Percentiles rank a stretch among this genome's conserved stretches.
Evolutionary conservation across 306 rosid genomes (phyloP).

Genomic region (cucumber (Cucumis sativus)): DNA sequence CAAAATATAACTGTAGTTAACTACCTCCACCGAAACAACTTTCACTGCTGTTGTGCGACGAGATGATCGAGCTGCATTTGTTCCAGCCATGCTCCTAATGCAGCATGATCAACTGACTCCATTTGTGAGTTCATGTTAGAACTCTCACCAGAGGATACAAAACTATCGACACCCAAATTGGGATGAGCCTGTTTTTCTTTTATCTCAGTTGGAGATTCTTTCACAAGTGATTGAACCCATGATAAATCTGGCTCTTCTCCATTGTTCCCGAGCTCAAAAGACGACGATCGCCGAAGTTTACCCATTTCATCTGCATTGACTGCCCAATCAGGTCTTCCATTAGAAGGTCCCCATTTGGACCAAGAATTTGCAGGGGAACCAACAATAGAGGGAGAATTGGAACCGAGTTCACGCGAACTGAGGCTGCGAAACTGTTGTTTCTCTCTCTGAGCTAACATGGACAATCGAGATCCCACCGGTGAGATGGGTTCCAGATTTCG

Average conservation of each 20-base stretch:
- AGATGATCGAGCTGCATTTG: slow-evolving; percentile 55
- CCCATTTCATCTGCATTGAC: slow-evolving; percentile 54
- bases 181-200: slow-evolving; percentile 41
- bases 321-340: slow-evolving; percentile 74
- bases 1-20: slow-evolving; percentile 23
- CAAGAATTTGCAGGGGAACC: slow-evolving; percentile 51
- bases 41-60: slow-evolving; percentile 61
- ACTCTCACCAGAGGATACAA: slow-evolving; percentile 30
- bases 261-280: slow-evolving; percentile 74
- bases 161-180: slow-evolving; percentile 11
- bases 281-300: slow-evolving; percentile 66
- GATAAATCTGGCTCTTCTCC: slow-evolving; percentile 94
- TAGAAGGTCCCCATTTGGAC: slow-evolving; percentile 81
- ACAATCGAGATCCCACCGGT: slow-evolving; percentile 61
- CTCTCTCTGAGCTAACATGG: slow-evolving; percentile 69
- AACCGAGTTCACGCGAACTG: slow-evolving; percentile 77
- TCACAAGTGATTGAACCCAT: slow-evolving; percentile 95
- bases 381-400: slow-evolving; percentile 38
- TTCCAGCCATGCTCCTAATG: slow-evolving; percentile 53
- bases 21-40: slow-evolving; percentile 25
- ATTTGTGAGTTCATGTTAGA: slow-evolving; percentile 32
- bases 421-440: slow-evolving; percentile 90
- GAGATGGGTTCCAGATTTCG: slow-evolving; percentile 79
- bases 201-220: slow-evolving; percentile 72
- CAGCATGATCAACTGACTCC: slow-evolving; percentile 43